Base-by-base conservation (phyloP, 2,329 filamentous ascomycete species). In the Fusarium scirpi region DNA sequence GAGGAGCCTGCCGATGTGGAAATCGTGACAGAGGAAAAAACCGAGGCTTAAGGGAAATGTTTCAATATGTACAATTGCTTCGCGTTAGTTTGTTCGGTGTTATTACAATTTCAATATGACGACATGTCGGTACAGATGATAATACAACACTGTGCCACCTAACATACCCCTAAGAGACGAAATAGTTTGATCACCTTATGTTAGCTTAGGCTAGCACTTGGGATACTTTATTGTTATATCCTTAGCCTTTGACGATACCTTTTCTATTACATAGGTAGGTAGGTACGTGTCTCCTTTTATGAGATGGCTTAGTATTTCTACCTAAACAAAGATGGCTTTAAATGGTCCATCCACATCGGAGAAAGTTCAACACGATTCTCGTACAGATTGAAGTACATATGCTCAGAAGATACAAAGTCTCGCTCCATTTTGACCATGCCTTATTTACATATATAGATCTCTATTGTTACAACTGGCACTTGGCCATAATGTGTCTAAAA, bases 1-100 rank as follows among this genome's bases (percentile, higher is more conserved):
- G 79, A 82, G 49, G 72, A 71, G 45, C 46, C 58, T 10, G 47
- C 62, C 24, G 58, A 64, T 48, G 20, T 56, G 24, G 67, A 64
- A 27, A 46, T 46, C 9, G 48, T 24, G 25, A 40, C 44, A 6
- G 55, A 71, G 46, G 51, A 49, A 15, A 65, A 68, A 44, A 54
- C 38, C 25, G 69, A 74, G 58, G 56, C 63, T 46, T 75, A 60
- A 75, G 52, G 58, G 58, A 53, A 51, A 64, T 48, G 62, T 38
- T 47, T 24, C 47, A 47, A 34, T 60, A 54, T 71, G 65, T 67
- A 72, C 53, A 67, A 55, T 61, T 73, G 57, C 63, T 66, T 68
- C 62, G 32, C 69, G 62, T 65, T 55, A 45, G 67, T 63, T 68
- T 30, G 70, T 65, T 68, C 34, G 70, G 56, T 73, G 66, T 72